Evolutionary conservation across 2,329 filamentous ascomycete genomes (phyloP).

Genomic region (Lasiodiplodia theobromae): DNA sequence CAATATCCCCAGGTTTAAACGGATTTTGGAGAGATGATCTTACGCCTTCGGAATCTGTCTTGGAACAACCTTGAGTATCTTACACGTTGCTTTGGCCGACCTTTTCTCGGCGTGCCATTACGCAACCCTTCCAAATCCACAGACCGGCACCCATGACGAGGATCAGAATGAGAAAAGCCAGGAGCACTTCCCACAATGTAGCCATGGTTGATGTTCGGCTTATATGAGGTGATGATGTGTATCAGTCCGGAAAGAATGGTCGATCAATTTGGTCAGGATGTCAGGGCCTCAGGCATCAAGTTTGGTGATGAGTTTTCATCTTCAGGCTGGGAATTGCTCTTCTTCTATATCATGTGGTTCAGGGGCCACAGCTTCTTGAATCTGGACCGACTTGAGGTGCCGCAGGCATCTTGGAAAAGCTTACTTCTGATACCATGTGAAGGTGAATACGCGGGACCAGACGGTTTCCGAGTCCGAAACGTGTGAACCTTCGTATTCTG

Average conservation of each 20-base stretch:
- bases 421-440: not conserved
- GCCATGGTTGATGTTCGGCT: not conserved
- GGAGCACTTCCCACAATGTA: not conserved
- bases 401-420: not conserved
- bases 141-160: not conserved
- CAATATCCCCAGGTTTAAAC: no score
- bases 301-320: not conserved
- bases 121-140: not conserved
- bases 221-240: not conserved
- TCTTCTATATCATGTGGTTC: not conserved
- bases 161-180: not conserved
- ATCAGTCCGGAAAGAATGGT: not conserved
- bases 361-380: not conserved
- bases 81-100: not conserved
- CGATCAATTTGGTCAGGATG: not conserved
- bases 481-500: not conserved
- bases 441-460: not conserved
- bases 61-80: not conserved
- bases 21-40: not conserved
- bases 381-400: not conserved
- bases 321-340: not conserved
- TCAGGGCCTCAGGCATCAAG: not conserved
- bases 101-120: not conserved
- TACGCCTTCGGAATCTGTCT: not conserved
- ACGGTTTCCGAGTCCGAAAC: not conserved